Conservation (phyloP, 2,329 filamentous ascomycete species). For the Paecilomyces formosus region DNA sequence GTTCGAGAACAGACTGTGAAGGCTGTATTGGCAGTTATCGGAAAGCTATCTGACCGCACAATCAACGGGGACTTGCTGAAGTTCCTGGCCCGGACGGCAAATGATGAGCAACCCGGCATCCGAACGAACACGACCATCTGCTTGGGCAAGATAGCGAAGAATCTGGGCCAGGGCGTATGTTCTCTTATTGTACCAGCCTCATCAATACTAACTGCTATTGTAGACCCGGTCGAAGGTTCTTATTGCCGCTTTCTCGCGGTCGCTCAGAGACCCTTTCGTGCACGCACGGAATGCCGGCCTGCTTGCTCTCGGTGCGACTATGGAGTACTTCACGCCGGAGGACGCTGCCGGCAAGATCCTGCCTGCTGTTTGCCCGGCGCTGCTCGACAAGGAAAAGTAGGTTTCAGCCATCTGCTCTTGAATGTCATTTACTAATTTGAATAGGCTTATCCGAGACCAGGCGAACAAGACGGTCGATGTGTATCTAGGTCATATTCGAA, state of each 20-base stretch:
- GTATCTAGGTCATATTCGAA: constrained; percentile 75
- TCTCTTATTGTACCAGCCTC: background rate
- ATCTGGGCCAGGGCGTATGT: constrained; percentile 59
- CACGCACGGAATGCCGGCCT: constrained; percentile 87
- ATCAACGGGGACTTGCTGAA: constrained; percentile 90
- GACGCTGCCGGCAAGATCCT: constrained; percentile 80
- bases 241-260: constrained; percentile 82
- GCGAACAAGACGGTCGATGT: constrained; percentile 81
- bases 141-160: constrained; percentile 88
- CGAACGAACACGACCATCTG: constrained; percentile 98
- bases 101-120: constrained; percentile 95
- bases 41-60: constrained; percentile 83
- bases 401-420: constrained; percentile 3
- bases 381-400: constrained; percentile 89
- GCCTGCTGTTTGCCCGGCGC: constrained; percentile 71
- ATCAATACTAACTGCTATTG: constrained; percentile 16
- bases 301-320: constrained; percentile 76
- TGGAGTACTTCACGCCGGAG: constrained; percentile 80
- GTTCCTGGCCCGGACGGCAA: constrained; percentile 89
- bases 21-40: constrained; percentile 77
- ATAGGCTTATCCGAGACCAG: constrained; percentile 72
- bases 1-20: constrained; percentile 95
- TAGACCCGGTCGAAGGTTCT: constrained; percentile 81
- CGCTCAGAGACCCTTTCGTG: constrained; percentile 86
- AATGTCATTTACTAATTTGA: constrained; percentile 1